Evolutionary conservation across 1,139 yeast genomes (phyloP).

Genomic region (Candida albicans): DNA sequence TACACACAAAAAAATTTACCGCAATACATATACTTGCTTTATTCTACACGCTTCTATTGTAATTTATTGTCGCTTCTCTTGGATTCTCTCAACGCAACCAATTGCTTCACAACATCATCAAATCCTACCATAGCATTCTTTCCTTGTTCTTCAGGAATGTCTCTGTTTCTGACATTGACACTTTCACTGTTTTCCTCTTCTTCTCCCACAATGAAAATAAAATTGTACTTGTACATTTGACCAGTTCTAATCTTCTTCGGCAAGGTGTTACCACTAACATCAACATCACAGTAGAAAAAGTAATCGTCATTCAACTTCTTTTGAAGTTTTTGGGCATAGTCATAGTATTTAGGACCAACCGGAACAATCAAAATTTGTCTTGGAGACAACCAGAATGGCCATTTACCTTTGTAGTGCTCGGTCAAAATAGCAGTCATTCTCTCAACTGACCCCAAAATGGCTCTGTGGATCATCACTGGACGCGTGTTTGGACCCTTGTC

Average conservation of each 20-base stretch:
- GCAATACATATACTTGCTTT: neutral
- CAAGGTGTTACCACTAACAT: constrained; percentile 88
- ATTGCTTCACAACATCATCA: constrained; percentile 67
- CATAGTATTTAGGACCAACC: constrained; percentile 88
- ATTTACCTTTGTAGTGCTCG: constrained; percentile 95
- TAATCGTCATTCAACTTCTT: constrained; percentile 59
- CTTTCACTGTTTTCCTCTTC: constrained; percentile 76
- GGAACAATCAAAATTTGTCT: constrained; percentile 95
- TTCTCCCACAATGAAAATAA: constrained; percentile 94
- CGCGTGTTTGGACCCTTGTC: constrained; percentile 60
- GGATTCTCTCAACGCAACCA: constrained; percentile 60
- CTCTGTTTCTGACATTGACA: constrained; percentile 93
- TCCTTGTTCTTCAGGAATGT: constrained; percentile 77
- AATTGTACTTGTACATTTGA: constrained; percentile 88
- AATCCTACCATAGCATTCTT: constrained; percentile 81
- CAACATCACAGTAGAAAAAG: constrained; percentile 89
- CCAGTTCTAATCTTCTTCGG: constrained; percentile 97
- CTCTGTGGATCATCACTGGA: constrained; percentile 99
- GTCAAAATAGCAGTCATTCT: constrained; percentile 97
- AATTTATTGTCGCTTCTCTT: constrained; percentile 70
- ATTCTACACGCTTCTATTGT: constrained; percentile 12
- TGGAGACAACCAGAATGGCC: constrained; percentile 99
- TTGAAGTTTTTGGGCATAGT: constrained; percentile 80
- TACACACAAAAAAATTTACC: neutral
- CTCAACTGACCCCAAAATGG: constrained; percentile 95